Percentiles rank a stretch among this genome's conserved stretches.
These are phyloP conservation scores for Fusarium sp. DNA, from an alignment of 2,329 filamentous ascomycete genomes.

Conservation along the genomic window DNA sequence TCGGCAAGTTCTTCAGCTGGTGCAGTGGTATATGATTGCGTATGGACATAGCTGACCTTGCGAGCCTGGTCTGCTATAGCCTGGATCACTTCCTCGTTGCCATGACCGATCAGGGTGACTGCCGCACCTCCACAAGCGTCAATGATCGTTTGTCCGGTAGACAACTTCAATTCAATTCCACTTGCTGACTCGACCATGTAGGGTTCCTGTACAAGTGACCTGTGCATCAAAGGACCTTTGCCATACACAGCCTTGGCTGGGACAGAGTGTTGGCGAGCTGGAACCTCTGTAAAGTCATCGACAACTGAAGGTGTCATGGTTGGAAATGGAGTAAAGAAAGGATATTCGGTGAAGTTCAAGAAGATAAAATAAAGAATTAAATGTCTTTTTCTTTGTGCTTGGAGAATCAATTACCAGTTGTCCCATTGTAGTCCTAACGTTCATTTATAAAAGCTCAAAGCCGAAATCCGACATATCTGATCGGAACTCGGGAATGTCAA, in stretches of 20 bases:
- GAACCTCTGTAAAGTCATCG: not conserved
- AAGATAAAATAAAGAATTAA: accelerated
- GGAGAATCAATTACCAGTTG: accelerated
- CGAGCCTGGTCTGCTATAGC: conserved; percentile 18
- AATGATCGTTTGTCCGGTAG: conserved; percentile 7
- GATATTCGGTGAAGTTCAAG: accelerated
- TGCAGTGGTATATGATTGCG: conserved; percentile 20
- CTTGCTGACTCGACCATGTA: conserved; percentile 16
- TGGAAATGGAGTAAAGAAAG: accelerated
- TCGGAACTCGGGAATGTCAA: conserved; percentile 25
- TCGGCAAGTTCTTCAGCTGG: conserved; percentile 18
- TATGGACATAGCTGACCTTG: conserved; percentile 21
- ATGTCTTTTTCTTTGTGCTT: accelerated
- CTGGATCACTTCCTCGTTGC: conserved; percentile 13
- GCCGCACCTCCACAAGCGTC: conserved; percentile 19
- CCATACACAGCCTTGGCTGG: conserved; percentile 3
- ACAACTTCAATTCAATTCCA: not conserved
- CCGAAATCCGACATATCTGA: conserved; percentile 20
- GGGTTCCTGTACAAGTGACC: conserved; percentile 20
- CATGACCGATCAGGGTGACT: conserved; percentile 10
- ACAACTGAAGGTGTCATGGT: conserved; percentile 8
- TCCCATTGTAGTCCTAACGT: not conserved
- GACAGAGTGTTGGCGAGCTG: not conserved
- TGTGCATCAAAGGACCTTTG: conserved; percentile 13
- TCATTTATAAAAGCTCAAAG: conserved; percentile 15